Base-by-base conservation (phyloP, 2,329 filamentous ascomycete species). In the Alternaria panax region DNA sequence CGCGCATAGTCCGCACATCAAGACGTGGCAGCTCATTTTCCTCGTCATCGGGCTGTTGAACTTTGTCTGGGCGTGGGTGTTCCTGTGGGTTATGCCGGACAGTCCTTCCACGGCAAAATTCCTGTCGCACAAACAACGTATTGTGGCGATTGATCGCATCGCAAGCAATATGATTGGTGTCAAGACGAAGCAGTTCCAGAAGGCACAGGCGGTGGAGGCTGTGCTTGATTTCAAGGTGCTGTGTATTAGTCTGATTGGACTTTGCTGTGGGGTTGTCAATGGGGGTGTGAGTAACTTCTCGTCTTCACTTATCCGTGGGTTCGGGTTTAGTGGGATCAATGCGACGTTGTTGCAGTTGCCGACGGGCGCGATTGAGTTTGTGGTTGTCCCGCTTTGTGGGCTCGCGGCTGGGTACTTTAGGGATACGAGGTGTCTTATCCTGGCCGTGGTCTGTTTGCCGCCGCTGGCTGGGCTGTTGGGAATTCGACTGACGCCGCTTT, bases 231-330 rank as follows among this genome's bases (percentile, higher is more conserved):
- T 78, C 51, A 80, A 74, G 58, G 77, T 76, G 4, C 75, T 80
- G 47, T 78, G 78, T 30, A 73, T 81, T 5, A 67, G 77, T 22
- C 69, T 79, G 8, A 79, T 81, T 43, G 81, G 77, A 0, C 74
- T 83, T 1, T 74, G 73, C 7, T 80, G 80, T 43, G 82, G 82
- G 9, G 77, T 84, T 4, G 75, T 84, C 40, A 84, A 85, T 53
- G 82, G 82, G n/a, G 80, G 82, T 4, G 80, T 85, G 0, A 83
- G 45, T 66, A 85, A 84, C 57, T 85, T 85, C 61, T 70, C 80
- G 18, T 83, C 81, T 0, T 74, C 80, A 0, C 63, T 83, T 6
- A 81, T 83, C 57, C 79, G 80, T 52, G 81, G 81, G 3, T 83
- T 78, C 54, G 79, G 78, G 2, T 80, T 80, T 62, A 69, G 68